phyloP scores from a whole-genome alignment of 345 rosid genomes.

The Brassica cretica region DNA sequence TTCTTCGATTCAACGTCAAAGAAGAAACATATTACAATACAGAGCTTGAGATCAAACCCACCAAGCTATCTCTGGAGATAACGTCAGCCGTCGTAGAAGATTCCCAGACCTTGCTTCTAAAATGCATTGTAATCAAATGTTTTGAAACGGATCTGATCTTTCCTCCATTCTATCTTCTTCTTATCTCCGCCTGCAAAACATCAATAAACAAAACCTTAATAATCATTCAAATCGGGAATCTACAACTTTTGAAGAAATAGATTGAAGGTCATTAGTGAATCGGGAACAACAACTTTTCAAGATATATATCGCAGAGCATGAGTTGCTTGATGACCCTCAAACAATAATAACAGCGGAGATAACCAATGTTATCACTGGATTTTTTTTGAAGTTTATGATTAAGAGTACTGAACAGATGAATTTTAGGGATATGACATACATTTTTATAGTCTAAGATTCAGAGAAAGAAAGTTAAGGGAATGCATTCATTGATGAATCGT shows the following conservation, averaged over 20 bases:
- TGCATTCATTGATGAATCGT: background rate
- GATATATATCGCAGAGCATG: background rate
- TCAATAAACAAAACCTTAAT: background rate
- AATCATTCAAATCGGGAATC: background rate
- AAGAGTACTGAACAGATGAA: background rate
- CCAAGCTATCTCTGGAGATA: slow-evolving; percentile 1
- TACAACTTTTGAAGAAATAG: background rate
- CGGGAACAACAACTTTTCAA: background rate
- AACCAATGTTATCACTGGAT: background rate
- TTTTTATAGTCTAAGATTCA: background rate
- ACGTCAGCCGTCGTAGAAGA: background rate
- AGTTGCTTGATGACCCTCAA: background rate
- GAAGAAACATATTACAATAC: background rate
- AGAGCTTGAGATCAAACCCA: slow-evolving; percentile 19
- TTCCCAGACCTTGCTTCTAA: background rate
- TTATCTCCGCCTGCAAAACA: background rate
- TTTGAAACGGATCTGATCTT: background rate
- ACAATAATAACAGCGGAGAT: background rate
- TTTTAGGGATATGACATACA: background rate
- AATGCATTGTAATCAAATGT: background rate
- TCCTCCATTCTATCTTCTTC: background rate
- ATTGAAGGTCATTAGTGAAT: background rate
- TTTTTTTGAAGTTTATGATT: background rate
- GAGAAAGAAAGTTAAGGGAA: background rate
- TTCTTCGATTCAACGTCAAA: slow-evolving; percentile 56